Conservation (phyloP, 2,329 filamentous ascomycete species). For the Diaporthe batatas region DNA sequence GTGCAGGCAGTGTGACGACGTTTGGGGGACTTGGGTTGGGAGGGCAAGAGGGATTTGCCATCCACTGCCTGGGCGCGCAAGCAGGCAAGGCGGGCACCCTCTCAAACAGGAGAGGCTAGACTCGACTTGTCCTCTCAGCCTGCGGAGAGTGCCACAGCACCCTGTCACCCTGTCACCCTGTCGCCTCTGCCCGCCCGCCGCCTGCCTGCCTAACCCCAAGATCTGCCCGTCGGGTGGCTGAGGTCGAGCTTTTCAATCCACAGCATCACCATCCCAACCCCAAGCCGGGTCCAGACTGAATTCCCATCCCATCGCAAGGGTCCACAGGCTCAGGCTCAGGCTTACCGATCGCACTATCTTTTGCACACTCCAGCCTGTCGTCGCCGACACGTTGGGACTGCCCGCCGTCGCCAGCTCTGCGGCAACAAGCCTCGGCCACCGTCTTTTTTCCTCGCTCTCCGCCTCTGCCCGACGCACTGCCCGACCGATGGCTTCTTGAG, state of each 20-base stretch:
- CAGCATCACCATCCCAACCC: constrained; percentile 33
- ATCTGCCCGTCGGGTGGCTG: constrained; percentile 32
- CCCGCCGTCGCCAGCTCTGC: constrained; percentile 7
- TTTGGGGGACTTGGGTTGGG: not conserved
- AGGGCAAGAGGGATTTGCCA: constrained; percentile 7
- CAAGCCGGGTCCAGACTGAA: constrained; percentile 17
- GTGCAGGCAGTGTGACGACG: constrained; percentile 11
- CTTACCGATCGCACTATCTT: not conserved
- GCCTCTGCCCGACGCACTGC: constrained; percentile 24
- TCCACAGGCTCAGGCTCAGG: constrained; percentile 5
- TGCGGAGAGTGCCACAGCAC: not conserved
- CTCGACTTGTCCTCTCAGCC: constrained; percentile 25
- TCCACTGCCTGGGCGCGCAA: not conserved
- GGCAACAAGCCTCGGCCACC: constrained; percentile 19
- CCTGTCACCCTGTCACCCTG: constrained; percentile 3
- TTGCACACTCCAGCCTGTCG: not conserved
- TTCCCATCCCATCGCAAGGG: constrained; percentile 24
- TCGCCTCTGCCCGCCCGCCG: not conserved
- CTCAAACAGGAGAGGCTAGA: constrained; percentile 29
- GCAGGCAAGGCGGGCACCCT: constrained; percentile 7
- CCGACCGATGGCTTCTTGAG: constrained; percentile 39
- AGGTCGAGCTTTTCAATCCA: constrained; percentile 36
- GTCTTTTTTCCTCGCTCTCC: constrained; percentile 1
- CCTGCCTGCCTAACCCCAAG: constrained; percentile 10
- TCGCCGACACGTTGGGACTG: not conserved